Conservation (phyloP, 352 stramenopile species). For the Phytophthora sp. region DNA sequence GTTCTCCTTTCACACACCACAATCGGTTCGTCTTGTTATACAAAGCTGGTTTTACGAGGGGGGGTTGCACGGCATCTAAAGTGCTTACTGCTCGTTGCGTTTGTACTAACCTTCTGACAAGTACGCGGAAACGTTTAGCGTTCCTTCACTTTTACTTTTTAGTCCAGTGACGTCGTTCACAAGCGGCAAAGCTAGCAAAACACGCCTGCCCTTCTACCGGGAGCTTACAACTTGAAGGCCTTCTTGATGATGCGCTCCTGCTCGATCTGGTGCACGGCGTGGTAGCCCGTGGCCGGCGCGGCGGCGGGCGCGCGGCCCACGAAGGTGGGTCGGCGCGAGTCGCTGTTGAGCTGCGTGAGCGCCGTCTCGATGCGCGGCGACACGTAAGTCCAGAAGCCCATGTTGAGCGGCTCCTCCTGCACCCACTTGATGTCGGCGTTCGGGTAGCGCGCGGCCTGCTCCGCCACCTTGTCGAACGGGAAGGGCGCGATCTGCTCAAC, state of each 20-base stretch:
- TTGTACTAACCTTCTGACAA: background rate
- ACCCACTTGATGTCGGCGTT: constrained; percentile 96
- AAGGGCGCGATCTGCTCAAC: constrained; percentile 98
- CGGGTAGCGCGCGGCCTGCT: constrained; percentile 85
- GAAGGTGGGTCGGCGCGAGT: constrained; percentile 90
- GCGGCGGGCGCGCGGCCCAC: constrained; percentile 94
- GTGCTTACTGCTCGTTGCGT: no score
- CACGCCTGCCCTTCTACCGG: constrained; percentile 29
- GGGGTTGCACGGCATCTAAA: no score
- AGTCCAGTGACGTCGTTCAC: no score
- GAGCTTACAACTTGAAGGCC: constrained; percentile 62
- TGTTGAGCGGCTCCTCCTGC: constrained; percentile 98
- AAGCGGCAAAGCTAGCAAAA: constrained; percentile 35
- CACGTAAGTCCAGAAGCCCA: constrained; percentile 96
- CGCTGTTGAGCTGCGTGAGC: constrained; percentile 89
- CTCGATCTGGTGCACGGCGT: constrained; percentile 93
- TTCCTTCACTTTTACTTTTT: no score
- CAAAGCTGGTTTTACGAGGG: no score
- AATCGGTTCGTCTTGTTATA: no score
- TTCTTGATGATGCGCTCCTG: constrained; percentile 93
- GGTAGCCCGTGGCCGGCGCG: constrained; percentile 96
- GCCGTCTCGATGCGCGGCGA: constrained; percentile 95
- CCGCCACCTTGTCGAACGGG: constrained; percentile 95
- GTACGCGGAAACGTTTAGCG: no score
- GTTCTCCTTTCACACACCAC: no score